Evolutionary conservation across 495 filamentous ascomycete genomes (phyloP).

Genomic region (Aspergillus bertholletiae): DNA sequence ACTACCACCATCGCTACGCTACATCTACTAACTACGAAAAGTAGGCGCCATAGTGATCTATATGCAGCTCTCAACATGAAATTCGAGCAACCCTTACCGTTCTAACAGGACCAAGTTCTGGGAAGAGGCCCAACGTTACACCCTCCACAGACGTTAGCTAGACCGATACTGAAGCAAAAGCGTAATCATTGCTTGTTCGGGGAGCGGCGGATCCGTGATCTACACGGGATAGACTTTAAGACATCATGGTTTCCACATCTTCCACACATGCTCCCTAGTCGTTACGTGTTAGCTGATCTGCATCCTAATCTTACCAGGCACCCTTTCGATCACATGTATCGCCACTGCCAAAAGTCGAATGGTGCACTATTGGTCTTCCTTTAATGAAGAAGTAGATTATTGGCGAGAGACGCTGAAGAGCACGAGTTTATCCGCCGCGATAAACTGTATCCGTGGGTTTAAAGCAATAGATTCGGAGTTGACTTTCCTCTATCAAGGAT

Average conservation of each 20-base stretch:
- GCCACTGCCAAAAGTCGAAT: too few species aligned
- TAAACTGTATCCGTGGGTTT: neutral
- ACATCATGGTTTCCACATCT: neutral
- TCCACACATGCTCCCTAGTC: neutral
- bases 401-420: neutral
- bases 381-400: neutral
- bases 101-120: neutral
- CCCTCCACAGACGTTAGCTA: neutral
- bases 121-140: neutral
- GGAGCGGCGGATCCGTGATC: slow-evolving; percentile 6
- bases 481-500: neutral
- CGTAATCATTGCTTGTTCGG: neutral
- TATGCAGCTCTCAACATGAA: neutral
- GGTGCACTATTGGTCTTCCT: neutral
- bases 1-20: neutral
- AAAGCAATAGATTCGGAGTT: neutral
- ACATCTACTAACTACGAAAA: neutral
- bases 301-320: slow-evolving; percentile 2
- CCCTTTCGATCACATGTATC: neutral
- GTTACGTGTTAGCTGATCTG: slow-evolving; percentile 10
- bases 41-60: neutral
- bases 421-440: neutral
- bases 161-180: neutral
- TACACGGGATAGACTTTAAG: neutral
- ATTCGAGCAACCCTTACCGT: neutral